Evolutionary conservation across 805 yeast genomes (phyloP), one percentile per base, ranked within the genome.

Genomic region (Saccharomycopsis sp.): DNA sequence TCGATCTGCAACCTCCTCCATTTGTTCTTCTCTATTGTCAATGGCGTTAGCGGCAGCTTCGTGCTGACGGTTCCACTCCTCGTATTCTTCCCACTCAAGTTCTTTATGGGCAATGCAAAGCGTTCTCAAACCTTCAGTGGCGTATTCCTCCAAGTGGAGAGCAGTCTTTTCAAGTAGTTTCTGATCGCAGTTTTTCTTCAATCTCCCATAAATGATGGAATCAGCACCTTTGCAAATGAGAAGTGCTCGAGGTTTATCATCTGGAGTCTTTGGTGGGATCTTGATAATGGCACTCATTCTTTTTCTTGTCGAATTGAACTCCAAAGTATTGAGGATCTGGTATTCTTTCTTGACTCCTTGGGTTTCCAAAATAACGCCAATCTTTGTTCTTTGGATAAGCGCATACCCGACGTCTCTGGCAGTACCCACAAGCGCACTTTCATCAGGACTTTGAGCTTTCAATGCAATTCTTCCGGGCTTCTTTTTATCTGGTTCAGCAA

Each of bases 271-370:
- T 9, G 72, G 58, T 1, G 87, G 87, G 30, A 83, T 65, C 56
- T 80, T 80, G 29, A 82, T 68, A 48, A 82, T 77, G 12, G 83
- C 81, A 68, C 88, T 79, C 94, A 92, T 92, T 64, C 99, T 75
- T 61, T 92, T 92, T 61, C 99, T 74, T 0, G 98, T 89, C 1
- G 92, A 82, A 52, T 83, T 83, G 60, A 83, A 83, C 53, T 82
- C 92, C 48, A 83, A 59, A 16, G 77, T 70, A 52, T 81, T 82
- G 46, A 83, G 59, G 23, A 83, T 65, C 54, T 80, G 84, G 55
- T 74, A 81, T 50, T 82, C 88, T 53, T 77, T 76, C 45, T 69
- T 67, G 36, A 65, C 69, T 46, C 92, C 92, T 57, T 80, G 86
- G 29, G 77, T 75, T 41, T 77, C 75, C 34, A 83, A 65, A 36